Conservation (phyloP, 2,329 filamentous ascomycete genomes). For the Shiraia sp. region DNA sequence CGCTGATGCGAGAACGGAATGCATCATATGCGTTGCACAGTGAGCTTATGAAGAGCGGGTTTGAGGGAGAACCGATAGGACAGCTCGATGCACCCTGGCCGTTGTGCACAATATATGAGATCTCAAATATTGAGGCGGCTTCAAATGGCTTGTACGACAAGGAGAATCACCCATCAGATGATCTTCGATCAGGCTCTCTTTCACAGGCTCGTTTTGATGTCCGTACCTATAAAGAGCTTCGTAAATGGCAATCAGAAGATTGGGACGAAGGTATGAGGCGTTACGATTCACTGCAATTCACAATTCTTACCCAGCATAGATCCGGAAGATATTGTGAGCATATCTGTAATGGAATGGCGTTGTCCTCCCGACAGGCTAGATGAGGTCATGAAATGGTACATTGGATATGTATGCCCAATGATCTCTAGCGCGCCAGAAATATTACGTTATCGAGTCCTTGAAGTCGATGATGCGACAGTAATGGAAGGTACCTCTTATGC, state of each 20-base stretch:
- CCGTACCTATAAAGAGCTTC: conserved; percentile 14
- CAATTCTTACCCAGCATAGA: conserved; percentile 10
- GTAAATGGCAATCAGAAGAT: conserved; percentile 15
- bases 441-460: conserved; percentile 17
- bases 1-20: conserved; percentile 5
- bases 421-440: conserved; percentile 14
- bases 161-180: conserved; percentile 5
- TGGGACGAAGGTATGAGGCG: conserved; percentile 11
- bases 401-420: conserved; percentile 6
- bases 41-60: conserved; percentile 15
- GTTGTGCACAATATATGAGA: conserved; percentile 13
- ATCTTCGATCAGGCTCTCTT: conserved; percentile 3
- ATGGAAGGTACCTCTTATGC: conserved; percentile 3
- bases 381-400: conserved; percentile 16
- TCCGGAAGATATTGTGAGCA: conserved; percentile 12
- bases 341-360: conserved; percentile 19
- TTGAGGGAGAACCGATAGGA: conserved; percentile 19
- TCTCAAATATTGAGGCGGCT: conserved; percentile 2
- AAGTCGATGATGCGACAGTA: conserved; percentile 13
- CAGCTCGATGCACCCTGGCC: conserved; percentile 20
- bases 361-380: conserved; percentile 9
- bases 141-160: conserved; percentile 4
- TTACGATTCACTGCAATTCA: neutral
- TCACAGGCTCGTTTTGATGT: conserved; percentile 14
- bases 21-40: conserved; percentile 14